Conservation (phyloP, 441 rosid genomes). For the Croton laevigatus region DNA sequence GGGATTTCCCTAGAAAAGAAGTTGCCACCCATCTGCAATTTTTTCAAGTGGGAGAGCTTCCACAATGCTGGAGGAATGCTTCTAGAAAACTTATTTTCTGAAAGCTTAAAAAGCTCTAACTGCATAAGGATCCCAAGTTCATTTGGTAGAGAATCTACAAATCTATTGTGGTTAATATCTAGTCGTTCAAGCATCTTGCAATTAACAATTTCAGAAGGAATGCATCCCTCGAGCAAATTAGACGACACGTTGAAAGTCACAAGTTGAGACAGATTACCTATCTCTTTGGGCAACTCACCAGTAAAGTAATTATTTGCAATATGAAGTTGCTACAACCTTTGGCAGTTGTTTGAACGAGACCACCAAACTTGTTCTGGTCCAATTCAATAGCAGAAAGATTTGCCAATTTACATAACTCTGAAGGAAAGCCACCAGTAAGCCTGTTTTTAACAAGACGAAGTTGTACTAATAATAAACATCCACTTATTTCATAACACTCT, state of each 20-base stretch:
- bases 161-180: slow-evolving; percentile 76
- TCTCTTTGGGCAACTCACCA: slow-evolving; percentile 64
- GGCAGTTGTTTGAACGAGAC: slow-evolving; percentile 55
- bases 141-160: slow-evolving; percentile 56
- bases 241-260: slow-evolving; percentile 86
- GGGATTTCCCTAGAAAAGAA: slow-evolving; percentile 77
- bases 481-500: no score
- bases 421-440: slow-evolving; percentile 83
- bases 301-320: slow-evolving; percentile 74
- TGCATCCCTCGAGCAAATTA: slow-evolving; percentile 61
- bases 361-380: slow-evolving; percentile 78
- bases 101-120: slow-evolving; percentile 77
- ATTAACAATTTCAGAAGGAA: slow-evolving; percentile 65
- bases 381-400: slow-evolving; percentile 84
- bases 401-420: slow-evolving; percentile 70
- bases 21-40: slow-evolving; percentile 96
- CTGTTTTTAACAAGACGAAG: slow-evolving; percentile 71
- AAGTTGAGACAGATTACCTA: slow-evolving; percentile 69
- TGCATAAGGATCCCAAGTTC: slow-evolving; percentile 79
- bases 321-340: slow-evolving; percentile 80
- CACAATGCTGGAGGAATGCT: slow-evolving; percentile 72
- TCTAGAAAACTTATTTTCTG: slow-evolving; percentile 78
- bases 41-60: slow-evolving; percentile 79
- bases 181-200: slow-evolving; percentile 93
- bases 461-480: slow-evolving; percentile 48